Evolutionary conservation across 345 rosid species (phyloP), one percentile per base, ranked within the genome.

Genomic region (Dipteronia dyeriana): DNA sequence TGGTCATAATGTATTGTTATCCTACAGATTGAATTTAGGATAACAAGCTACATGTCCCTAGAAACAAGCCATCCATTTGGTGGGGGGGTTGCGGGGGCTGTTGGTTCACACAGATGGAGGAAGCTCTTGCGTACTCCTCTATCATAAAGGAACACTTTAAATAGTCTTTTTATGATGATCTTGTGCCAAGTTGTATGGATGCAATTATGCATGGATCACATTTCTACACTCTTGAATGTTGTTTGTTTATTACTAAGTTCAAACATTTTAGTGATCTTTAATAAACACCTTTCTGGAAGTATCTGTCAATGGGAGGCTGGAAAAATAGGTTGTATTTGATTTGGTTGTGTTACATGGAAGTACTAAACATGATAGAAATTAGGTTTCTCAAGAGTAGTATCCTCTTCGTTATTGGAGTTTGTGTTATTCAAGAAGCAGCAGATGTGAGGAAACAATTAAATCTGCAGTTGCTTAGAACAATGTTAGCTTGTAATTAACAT

Each of bases 171-270:
- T 25, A 12, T 8, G 34, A 26, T 62, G 7, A 25, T 9, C 31
- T 57, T 14, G 66, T 72, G 38, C 65, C 45, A 38, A n/a, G 66
- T 34, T 56, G 11, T 57, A 29, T 56, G 64, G 65, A 70, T 47
- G 31, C 12, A 29, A 56, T 56, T 56, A 22, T 3, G 34, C 38
- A 25, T 9, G 16, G 34, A 16, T 23, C 34, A 61, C 66, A 10
- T 62, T 62, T 22, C 13, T 20, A 57, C 25, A 62, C 38, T 25
- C 17, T n/a, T 17, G 22, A 49, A 49, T 49, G 54, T 49, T 11
- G 54, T 49, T 56, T 70, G 45, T 9, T 29, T 56, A 29, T 31
- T 29, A 26, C 63, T 10, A 31, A 71, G 22, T 31, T 71, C 74
- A 54, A 4, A 29, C 26, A 26, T 31, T 70, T 29, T 16, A 70